Conservation (phyloP, 352 stramenopile species). For the Pythium volutum region DNA sequence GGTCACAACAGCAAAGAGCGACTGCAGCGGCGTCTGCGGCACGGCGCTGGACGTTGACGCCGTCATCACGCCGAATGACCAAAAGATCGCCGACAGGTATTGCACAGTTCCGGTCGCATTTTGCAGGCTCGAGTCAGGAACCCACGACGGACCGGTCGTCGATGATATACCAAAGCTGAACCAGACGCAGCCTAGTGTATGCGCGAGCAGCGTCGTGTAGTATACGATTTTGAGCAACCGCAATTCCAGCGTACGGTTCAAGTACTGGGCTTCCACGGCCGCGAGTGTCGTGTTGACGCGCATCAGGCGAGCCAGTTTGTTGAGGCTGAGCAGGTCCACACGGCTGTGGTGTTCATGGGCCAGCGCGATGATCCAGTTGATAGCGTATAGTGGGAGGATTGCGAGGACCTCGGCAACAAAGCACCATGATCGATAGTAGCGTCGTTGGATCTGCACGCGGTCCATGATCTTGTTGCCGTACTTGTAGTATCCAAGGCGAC, state of each 20-base stretch:
- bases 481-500: slow-evolving; percentile 51
- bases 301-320: slow-evolving; percentile 52
- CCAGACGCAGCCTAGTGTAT: slow-evolving; percentile 59
- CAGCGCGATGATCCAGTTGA: slow-evolving; percentile 38
- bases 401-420: slow-evolving; percentile 37
- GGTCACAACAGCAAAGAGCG: slow-evolving; percentile 43
- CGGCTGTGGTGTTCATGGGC: background rate
- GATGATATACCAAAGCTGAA: slow-evolving; percentile 46
- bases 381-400: slow-evolving; percentile 38
- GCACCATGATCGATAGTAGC: slow-evolving; percentile 34
- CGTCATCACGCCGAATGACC: slow-evolving; percentile 56
- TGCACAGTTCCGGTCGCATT: slow-evolving; percentile 17
- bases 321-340: slow-evolving; percentile 40
- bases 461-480: slow-evolving; percentile 76
- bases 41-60: slow-evolving; percentile 40
- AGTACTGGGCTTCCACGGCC: slow-evolving; percentile 37
- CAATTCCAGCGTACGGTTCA: slow-evolving; percentile 40
- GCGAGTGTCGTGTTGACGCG: slow-evolving; percentile 19
- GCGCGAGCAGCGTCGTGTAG: slow-evolving; percentile 38
- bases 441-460: slow-evolving; percentile 30
- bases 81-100: slow-evolving; percentile 49
- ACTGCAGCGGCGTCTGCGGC: slow-evolving; percentile 39
- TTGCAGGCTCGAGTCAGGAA: slow-evolving; percentile 3
- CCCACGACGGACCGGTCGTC: background rate
- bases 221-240: slow-evolving; percentile 50